Evolutionary conservation across 257 asterid genomes (phyloP), one percentile per base, ranked within the genome.

Genomic region (Ajuga chamaepitys): DNA sequence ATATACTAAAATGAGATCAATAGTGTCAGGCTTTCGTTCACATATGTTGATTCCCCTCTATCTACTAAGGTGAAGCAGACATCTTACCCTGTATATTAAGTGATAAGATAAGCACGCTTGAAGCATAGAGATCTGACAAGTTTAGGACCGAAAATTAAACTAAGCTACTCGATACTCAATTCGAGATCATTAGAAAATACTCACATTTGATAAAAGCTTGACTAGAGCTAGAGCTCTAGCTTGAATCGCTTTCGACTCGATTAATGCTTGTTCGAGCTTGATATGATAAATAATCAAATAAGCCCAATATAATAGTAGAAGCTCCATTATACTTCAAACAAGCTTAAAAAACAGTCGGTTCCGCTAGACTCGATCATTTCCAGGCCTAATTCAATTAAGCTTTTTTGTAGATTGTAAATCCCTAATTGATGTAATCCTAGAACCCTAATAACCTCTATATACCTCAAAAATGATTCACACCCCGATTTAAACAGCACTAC

Each of bases 401-500:
- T n/a, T 42, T 40, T 0, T 28, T 3, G 24, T 17, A 46, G 13
- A 41, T 45, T 11, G 10, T 7, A 37, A 65, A 59, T 66, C 74
- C 77, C 74, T 28, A 65, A 65, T 47, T 21, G 16, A 28, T 20
- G 70, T 72, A 72, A 75, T 75, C 79, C 81, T 69, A 72, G 75
- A 71, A 67, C 67, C 71, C 63, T 28, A 75, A 59, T 41, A 59
- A 16, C 66, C 42, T n/a, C 18, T 7, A 12, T 51, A 7, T n/a
- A 37, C 32, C 53, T 52, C 38, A 59, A 9, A 48, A 47, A 40
- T 12, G 44, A 41, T 12, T 56, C 50, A 48, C 14, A 20, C 34
- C 13, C 1, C 10, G 17, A 13, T 4, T 30, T 9, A 40, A 46
- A 45, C 41, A 60, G 41, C 46, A 56, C 50, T 30, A 20, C 11